These are phyloP conservation scores for Trypanosoma brucei DNA, from an alignment of 208 protist species.

Conservation along the genomic window DNA sequence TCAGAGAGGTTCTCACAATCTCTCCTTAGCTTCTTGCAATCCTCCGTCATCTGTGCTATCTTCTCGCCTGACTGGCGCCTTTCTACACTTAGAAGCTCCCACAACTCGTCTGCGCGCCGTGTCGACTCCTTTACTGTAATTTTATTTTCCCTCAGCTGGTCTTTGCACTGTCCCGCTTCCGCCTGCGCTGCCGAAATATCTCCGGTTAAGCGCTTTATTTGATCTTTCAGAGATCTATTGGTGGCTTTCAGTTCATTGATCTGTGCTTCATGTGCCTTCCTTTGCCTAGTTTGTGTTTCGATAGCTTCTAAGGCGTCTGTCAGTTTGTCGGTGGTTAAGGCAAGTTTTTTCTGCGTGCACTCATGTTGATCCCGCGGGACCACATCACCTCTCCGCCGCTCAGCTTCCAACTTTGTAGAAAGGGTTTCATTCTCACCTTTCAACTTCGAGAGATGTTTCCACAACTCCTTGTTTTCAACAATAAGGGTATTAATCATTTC, in stretches of 20 bases:
- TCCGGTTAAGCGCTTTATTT: slow-evolving; percentile 30
- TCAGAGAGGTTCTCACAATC: slow-evolving; percentile 41
- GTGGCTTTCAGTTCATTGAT: slow-evolving; percentile 46
- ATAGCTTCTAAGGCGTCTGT: slow-evolving; percentile 53
- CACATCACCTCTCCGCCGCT: slow-evolving; percentile 26
- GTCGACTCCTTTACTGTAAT: slow-evolving; percentile 1
- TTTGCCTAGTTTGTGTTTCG: slow-evolving; percentile 44
- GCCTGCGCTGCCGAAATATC: slow-evolving; percentile 2
- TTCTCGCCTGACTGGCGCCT: slow-evolving; percentile 3
- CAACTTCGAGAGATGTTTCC: slow-evolving; percentile 54
- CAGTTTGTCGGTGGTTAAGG: slow-evolving; percentile 46
- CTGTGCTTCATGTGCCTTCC: slow-evolving; percentile 45
- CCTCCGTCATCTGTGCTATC: slow-evolving; percentile 10
- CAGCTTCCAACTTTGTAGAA: slow-evolving; percentile 32
- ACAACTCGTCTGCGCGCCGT: slow-evolving; percentile 9
- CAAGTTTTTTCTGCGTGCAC: slow-evolving; percentile 56
- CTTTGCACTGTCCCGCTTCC: background rate
- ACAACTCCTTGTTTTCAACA: slow-evolving; percentile 68
- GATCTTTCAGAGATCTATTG: slow-evolving; percentile 36
- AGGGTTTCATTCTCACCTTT: slow-evolving; percentile 48
- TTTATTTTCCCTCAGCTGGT: slow-evolving; percentile 10
- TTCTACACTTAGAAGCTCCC: slow-evolving; percentile 5
- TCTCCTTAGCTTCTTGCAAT: slow-evolving; percentile 18
- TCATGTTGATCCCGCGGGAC: slow-evolving; percentile 55
- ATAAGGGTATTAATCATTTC: slow-evolving; percentile 56